Percentiles rank a stretch among this genome's conserved stretches.
Evolutionary conservation across 345 rosid species (phyloP).

Genomic region (Turnera subulata): DNA sequence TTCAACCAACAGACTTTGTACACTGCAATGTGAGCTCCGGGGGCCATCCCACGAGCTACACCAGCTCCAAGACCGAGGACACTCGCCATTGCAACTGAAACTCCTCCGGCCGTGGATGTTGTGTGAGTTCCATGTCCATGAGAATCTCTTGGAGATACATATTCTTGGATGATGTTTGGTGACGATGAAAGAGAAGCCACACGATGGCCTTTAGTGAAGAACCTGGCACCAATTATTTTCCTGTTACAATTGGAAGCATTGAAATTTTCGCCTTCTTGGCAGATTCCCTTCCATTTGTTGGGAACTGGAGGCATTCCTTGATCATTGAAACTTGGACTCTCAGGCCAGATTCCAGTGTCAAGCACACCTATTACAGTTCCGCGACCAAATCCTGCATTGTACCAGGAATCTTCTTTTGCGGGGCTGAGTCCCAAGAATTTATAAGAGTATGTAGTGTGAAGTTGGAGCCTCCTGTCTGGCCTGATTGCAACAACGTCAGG

Average conservation of each 20-base stretch:
- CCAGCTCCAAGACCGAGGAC: slow-evolving; percentile 77
- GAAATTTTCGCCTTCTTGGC: slow-evolving; percentile 74
- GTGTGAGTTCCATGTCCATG: slow-evolving; percentile 93
- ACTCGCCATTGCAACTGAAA: slow-evolving; percentile 57
- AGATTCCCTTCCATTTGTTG: slow-evolving; percentile 70
- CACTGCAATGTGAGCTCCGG: slow-evolving; percentile 72
- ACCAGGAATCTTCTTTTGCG: slow-evolving; percentile 50
- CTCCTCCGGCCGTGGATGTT: slow-evolving; percentile 81
- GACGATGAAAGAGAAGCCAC: slow-evolving; percentile 43
- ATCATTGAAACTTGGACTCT: slow-evolving; percentile 80
- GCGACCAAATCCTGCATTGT: slow-evolving; percentile 50
- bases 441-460: slow-evolving; percentile 86
- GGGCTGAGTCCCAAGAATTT: slow-evolving; percentile 69
- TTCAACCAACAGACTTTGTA: slow-evolving; percentile 89
- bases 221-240: slow-evolving; percentile 83
- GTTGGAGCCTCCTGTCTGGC: slow-evolving; percentile 53
- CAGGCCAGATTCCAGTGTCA: slow-evolving; percentile 93
- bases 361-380: slow-evolving; percentile 72
- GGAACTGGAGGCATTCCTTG: slow-evolving; percentile 63
- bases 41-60: slow-evolving; percentile 84
- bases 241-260: slow-evolving; percentile 55
- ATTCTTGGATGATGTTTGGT: slow-evolving; percentile 43
- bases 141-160: slow-evolving; percentile 71
- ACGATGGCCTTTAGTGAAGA: slow-evolving; percentile 71
- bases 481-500: slow-evolving; percentile 68